Percentiles rank a stretch among this genome's conserved stretches.
Evolutionary conservation across 108 stramenopile genomes (phyloP).

Genomic region (Nannochloropsis salina): DNA sequence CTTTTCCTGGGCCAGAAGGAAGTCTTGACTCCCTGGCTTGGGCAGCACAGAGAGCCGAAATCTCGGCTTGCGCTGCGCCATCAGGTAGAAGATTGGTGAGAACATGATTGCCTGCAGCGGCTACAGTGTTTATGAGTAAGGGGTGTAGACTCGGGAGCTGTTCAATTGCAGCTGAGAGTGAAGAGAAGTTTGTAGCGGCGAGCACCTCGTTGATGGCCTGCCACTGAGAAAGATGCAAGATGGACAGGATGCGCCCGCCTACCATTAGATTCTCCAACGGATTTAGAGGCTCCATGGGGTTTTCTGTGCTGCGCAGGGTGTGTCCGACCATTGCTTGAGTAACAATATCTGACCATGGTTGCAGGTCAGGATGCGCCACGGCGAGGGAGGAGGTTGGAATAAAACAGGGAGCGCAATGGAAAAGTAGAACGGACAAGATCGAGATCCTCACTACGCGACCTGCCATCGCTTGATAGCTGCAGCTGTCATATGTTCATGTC

Average conservation of each 20-base stretch:
- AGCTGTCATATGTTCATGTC: not conserved
- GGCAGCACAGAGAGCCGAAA: not conserved
- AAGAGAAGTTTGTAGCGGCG: not conserved
- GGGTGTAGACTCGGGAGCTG: not conserved
- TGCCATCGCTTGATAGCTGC: not conserved
- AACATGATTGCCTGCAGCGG: not conserved
- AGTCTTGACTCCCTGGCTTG: not conserved
- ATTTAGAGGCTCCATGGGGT: not conserved
- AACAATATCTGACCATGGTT: not conserved
- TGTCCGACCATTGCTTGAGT: not conserved
- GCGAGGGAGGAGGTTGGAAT: not conserved
- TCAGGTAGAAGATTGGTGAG: not conserved
- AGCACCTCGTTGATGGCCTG: slow-evolving; percentile 10
- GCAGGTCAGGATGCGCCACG: not conserved
- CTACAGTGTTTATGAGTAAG: not conserved
- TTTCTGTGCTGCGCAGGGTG: not conserved
- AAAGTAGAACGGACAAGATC: not conserved
- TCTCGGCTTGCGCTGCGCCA: not conserved
- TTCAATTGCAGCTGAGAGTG: not conserved
- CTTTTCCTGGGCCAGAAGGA: not conserved
- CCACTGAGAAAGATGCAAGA: not conserved
- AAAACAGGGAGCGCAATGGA: not conserved
- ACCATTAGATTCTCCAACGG: not conserved
- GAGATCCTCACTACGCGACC: not conserved
- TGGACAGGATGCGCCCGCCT: not conserved